phyloP scores from a whole-genome alignment of 805 yeast species.

The Priceomyces carsonii region DNA sequence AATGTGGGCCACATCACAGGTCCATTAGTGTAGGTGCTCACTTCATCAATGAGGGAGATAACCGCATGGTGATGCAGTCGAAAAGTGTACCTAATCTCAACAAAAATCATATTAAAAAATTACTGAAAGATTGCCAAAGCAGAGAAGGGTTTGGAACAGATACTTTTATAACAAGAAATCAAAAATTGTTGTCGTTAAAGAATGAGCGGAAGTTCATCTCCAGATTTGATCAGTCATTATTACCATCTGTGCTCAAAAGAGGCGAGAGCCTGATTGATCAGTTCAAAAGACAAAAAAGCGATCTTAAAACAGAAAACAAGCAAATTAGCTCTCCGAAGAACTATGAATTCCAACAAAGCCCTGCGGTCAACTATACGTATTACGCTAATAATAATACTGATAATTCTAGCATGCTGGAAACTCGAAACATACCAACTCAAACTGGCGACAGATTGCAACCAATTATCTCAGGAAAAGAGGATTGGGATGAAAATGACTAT shows the following conservation, averaged over 20 bases:
- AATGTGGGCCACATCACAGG: background rate
- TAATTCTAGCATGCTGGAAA: too few species aligned
- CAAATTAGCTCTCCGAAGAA: too few species aligned
- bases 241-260: conserved; percentile 34
- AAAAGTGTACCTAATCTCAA: background rate
- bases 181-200: conserved; percentile 25
- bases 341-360: too few species aligned
- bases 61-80: background rate
- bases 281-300: conserved; percentile 19
- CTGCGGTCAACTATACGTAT: too few species aligned
- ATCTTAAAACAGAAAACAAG: too few species aligned
- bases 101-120: background rate
- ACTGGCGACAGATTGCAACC: too few species aligned
- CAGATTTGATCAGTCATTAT: conserved; percentile 29
- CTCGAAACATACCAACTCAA: too few species aligned
- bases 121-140: background rate
- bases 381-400: too few species aligned
- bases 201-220: conserved; percentile 29
- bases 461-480: too few species aligned
- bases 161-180: conserved; percentile 1
- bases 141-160: background rate
- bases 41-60: background rate
- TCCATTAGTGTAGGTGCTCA: background rate
- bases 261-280: conserved; percentile 34
- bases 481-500: conserved; percentile 17